Conservation (phyloP, 2,329 filamentous ascomycete species). For the Esteya vermicola region DNA sequence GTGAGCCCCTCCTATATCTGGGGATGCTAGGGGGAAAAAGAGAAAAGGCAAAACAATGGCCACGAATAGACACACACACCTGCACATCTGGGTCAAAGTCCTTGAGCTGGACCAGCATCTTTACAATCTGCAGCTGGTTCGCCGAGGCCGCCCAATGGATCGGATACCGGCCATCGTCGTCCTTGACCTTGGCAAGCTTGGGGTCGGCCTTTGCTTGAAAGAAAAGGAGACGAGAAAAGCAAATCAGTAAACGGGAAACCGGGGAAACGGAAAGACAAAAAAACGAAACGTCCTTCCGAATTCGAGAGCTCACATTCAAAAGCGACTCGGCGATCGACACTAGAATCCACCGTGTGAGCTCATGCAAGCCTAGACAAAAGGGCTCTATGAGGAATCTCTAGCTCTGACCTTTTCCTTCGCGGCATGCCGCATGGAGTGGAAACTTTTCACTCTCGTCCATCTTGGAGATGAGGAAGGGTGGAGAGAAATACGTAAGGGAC, state of each 20-base stretch:
- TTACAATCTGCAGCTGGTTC: slow-evolving; percentile 62
- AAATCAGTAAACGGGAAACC: too few relatives aligned
- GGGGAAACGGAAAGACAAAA: too few relatives aligned
- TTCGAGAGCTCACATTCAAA: slow-evolving; percentile 42
- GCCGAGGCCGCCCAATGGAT: slow-evolving; percentile 90
- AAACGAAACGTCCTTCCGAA: too few relatives aligned
- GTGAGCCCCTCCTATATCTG: too few relatives aligned
- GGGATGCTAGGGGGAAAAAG: too few relatives aligned
- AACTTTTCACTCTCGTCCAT: slow-evolving; percentile 35
- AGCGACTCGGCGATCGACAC: slow-evolving; percentile 55
- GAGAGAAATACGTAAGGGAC: too few relatives aligned
- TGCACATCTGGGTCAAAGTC: slow-evolving; percentile 74
- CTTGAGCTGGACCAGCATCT: slow-evolving; percentile 54
- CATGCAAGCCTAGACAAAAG: too few relatives aligned
- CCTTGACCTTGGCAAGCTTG: slow-evolving; percentile 55
- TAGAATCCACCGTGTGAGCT: background rate
- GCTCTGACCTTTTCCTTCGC: slow-evolving; percentile 65
- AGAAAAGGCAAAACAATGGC: too few relatives aligned
- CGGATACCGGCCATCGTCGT: slow-evolving; percentile 78
- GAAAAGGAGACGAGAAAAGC: too few relatives aligned
- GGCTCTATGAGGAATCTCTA: too few relatives aligned
- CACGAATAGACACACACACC: slow-evolving; percentile 25
- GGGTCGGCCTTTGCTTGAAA: slow-evolving; percentile 65
- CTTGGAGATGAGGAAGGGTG: too few relatives aligned
- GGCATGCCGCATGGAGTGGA: slow-evolving; percentile 73